Percentiles rank a stretch among this genome's conserved stretches.
phyloP scores from a whole-genome alignment of 2,329 filamentous ascomycete genomes.

The Colletotrichum sp. region DNA sequence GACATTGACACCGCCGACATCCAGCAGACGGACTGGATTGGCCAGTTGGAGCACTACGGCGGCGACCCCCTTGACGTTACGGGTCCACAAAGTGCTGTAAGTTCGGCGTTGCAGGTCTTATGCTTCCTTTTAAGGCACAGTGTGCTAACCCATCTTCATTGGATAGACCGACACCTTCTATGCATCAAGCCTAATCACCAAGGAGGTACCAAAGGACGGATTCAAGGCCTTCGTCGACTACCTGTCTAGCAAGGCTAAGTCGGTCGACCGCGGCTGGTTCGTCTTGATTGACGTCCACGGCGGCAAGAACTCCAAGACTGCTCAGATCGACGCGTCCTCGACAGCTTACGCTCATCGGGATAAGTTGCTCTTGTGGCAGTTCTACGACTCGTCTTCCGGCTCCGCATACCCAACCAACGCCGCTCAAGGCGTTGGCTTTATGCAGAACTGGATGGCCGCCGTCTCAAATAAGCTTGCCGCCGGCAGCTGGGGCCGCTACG shows the following conservation, averaged over 20 bases:
- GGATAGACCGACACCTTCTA: conserved; percentile 33
- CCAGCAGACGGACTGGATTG: conserved; percentile 26
- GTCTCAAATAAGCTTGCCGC: conserved; percentile 34
- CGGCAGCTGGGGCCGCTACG: conserved; percentile 51
- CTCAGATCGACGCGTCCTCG: conserved; percentile 25
- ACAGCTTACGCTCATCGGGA: conserved; percentile 45
- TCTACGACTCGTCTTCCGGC: conserved; percentile 43
- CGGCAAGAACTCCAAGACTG: conserved; percentile 40
- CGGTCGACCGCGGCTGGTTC: conserved; percentile 31
- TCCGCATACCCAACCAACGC: conserved; percentile 39
- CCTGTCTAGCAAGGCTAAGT: conserved; percentile 28
- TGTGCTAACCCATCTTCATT: not conserved
- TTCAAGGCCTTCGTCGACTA: conserved; percentile 29
- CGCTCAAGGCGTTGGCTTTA: conserved; percentile 29
- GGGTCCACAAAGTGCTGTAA: conserved; percentile 25
- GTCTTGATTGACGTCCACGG: conserved; percentile 39
- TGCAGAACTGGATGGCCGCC: conserved; percentile 44
- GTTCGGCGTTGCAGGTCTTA: not conserved
- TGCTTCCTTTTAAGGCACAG: not conserved
- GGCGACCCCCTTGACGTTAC: conserved; percentile 26
- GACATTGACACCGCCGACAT: not conserved
- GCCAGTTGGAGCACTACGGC: conserved; percentile 22
- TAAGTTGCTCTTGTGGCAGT: conserved; percentile 55
- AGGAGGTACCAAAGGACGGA: conserved; percentile 25
- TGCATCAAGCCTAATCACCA: conserved; percentile 32